Percentiles rank a stretch among this genome's conserved stretches.
Conservation (phyloP, 805 yeast species). For the Millerozyma miso region DNA sequence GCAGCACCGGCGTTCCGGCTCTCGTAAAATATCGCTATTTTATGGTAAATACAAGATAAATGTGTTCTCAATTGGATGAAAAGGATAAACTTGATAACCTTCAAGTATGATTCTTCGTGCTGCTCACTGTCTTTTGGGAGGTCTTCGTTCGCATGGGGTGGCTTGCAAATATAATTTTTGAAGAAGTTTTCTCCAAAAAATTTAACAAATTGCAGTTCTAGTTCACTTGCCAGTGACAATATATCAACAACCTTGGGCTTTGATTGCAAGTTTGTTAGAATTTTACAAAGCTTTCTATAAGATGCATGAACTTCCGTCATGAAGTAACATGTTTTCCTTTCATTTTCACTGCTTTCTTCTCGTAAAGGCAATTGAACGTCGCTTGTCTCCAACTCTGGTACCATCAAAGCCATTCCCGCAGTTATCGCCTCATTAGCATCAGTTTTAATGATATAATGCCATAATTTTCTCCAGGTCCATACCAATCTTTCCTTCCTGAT, state of each 20-base stretch:
- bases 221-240: constrained; percentile 29
- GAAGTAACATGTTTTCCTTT: constrained; percentile 9
- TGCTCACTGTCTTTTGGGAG: constrained; percentile 16
- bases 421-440: constrained; percentile 33
- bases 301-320: constrained; percentile 17
- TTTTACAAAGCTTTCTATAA: constrained; percentile 26
- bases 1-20: constrained; percentile 11
- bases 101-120: constrained; percentile 26
- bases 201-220: constrained; percentile 32
- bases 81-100: constrained; percentile 31
- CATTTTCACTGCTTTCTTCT: constrained; percentile 12
- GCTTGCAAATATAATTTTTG: constrained; percentile 32
- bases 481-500: constrained; percentile 21
- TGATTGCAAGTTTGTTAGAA: constrained; percentile 21
- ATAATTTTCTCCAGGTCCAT: constrained; percentile 33
- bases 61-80: constrained; percentile 37
- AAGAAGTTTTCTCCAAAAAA: constrained; percentile 41
- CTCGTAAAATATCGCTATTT: constrained; percentile 40
- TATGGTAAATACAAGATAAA: constrained; percentile 36
- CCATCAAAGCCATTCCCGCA: constrained; percentile 27
- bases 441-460: constrained; percentile 25
- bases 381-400: constrained; percentile 22
- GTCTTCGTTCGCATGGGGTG: constrained; percentile 16
- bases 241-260: constrained; percentile 34
- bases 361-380: constrained; percentile 30